phyloP scores from a whole-genome alignment of 441 rosid species.

The Adansonia madagascariensis region DNA sequence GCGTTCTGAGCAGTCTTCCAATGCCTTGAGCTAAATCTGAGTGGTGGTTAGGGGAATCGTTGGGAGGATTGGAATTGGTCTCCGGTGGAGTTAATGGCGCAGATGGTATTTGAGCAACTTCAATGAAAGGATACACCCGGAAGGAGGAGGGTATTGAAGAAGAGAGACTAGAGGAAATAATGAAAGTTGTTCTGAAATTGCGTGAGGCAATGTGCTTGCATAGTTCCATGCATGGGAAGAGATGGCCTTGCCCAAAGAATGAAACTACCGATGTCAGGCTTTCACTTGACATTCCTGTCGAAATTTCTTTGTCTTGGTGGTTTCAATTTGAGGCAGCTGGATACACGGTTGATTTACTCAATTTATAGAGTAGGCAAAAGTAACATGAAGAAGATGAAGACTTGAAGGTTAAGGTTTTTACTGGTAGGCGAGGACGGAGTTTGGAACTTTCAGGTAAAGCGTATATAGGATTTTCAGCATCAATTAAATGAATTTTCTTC shows the following conservation, averaged over 20 bases:
- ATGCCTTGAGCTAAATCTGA: slow-evolving; percentile 32
- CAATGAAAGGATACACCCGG: slow-evolving; percentile 35
- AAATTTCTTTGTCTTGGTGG: neutral
- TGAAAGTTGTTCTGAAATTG: slow-evolving; percentile 37
- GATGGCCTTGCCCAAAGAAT: slow-evolving; percentile 57
- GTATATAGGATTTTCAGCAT: no score
- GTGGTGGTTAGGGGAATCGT: slow-evolving; percentile 24
- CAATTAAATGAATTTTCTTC: no score
- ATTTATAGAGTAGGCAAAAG: slow-evolving; percentile 1
- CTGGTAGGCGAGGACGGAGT: neutral
- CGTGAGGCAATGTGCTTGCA: slow-evolving; percentile 47
- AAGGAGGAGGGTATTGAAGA: slow-evolving; percentile 42
- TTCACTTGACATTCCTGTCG: slow-evolving; percentile 16
- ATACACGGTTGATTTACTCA: neutral
- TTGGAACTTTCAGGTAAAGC: no score
- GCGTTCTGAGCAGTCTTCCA: slow-evolving; percentile 31
- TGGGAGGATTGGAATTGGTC: neutral
- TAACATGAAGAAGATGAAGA: neutral
- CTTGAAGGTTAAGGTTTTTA: slow-evolving; percentile 18
- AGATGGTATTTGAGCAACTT: slow-evolving; percentile 31
- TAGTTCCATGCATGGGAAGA: slow-evolving; percentile 54
- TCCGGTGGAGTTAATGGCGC: slow-evolving; percentile 26
- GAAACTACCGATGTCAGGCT: slow-evolving; percentile 44
- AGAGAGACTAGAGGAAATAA: slow-evolving; percentile 45
- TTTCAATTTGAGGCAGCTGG: neutral